These are phyloP conservation scores for Alternaria novae-zelandiae DNA, from an alignment of 2,329 filamentous ascomycete species.

Conservation along the genomic window DNA sequence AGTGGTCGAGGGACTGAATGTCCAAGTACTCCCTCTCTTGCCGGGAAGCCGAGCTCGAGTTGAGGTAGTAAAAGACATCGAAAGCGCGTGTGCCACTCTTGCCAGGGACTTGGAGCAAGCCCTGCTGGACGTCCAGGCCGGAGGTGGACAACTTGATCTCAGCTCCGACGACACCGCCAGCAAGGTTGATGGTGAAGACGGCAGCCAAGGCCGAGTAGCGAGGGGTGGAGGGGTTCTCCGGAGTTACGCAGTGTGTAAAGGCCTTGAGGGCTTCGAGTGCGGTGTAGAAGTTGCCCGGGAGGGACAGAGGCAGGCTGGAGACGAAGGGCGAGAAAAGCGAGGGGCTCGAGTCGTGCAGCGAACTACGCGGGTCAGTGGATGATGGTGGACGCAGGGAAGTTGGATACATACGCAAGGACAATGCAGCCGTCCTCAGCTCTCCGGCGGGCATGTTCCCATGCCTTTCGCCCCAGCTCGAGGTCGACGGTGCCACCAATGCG, in stretches of 20 bases:
- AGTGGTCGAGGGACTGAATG: constrained; percentile 77
- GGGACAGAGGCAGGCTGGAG: constrained; percentile 76
- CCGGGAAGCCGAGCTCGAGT: constrained; percentile 87
- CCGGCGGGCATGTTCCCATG: constrained; percentile 95
- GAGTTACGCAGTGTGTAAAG: constrained; percentile 86
- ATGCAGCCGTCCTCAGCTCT: constrained; percentile 96
- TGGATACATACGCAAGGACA: constrained; percentile 74
- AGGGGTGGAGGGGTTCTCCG: constrained; percentile 83
- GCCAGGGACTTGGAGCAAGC: constrained; percentile 79
- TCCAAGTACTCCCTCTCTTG: constrained; percentile 88
- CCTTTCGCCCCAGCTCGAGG: constrained; percentile 74
- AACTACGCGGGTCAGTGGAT: constrained; percentile 61
- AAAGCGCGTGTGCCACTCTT: constrained; percentile 89
- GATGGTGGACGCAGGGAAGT: neutral
- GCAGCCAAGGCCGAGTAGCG: constrained; percentile 82
- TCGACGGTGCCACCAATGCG: constrained; percentile 80
- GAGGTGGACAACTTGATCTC: constrained; percentile 81
- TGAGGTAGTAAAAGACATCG: constrained; percentile 95
- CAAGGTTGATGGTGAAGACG: constrained; percentile 79
- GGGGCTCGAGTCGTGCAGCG: constrained; percentile 85
- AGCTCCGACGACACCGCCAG: constrained; percentile 78
- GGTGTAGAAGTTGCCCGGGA: constrained; percentile 77
- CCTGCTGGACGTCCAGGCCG: constrained; percentile 82
- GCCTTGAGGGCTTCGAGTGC: constrained; percentile 82
- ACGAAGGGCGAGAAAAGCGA: constrained; percentile 84